Conservation (phyloP, 2,329 filamentous ascomycete genomes). For the Sphaerulina musiva region DNA sequence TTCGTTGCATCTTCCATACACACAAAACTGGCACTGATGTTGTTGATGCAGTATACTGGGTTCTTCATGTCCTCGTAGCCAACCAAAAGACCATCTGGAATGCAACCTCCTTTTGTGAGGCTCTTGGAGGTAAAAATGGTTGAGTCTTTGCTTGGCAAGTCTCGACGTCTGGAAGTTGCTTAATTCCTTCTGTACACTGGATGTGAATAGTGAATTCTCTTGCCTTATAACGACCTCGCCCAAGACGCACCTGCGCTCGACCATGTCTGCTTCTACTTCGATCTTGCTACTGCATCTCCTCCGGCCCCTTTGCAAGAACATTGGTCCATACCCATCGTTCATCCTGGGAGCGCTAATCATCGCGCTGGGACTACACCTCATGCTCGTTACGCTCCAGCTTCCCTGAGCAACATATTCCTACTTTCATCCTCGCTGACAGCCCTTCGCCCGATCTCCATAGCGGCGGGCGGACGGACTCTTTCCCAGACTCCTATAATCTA, state of each 20-base stretch:
- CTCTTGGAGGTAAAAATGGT: background rate
- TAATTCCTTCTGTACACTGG: conserved; percentile 12
- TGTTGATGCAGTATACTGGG: no score
- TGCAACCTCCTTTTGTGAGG: no score
- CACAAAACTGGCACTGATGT: no score
- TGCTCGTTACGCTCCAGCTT: conserved; percentile 6
- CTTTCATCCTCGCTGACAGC: no score
- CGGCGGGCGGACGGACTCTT: no score
- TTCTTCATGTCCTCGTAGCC: no score
- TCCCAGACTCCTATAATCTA: no score
- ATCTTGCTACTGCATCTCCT: background rate
- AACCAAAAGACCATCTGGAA: no score
- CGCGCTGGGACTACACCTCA: conserved; percentile 6
- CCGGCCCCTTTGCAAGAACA: conserved; percentile 8
- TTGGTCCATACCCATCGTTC: conserved; percentile 10
- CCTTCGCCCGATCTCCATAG: no score
- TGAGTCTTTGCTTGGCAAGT: background rate
- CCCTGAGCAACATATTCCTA: background rate
- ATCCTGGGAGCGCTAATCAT: conserved; percentile 9
- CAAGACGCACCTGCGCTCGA: conserved; percentile 4
- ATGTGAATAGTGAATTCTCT: background rate
- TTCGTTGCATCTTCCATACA: no score
- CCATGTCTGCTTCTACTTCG: background rate
- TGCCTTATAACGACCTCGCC: background rate
- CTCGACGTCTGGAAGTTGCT: conserved; percentile 1